These are phyloP conservation scores for Xylaria sp. DNA, from an alignment of 2,329 filamentous ascomycete genomes.

Conservation along the genomic window DNA sequence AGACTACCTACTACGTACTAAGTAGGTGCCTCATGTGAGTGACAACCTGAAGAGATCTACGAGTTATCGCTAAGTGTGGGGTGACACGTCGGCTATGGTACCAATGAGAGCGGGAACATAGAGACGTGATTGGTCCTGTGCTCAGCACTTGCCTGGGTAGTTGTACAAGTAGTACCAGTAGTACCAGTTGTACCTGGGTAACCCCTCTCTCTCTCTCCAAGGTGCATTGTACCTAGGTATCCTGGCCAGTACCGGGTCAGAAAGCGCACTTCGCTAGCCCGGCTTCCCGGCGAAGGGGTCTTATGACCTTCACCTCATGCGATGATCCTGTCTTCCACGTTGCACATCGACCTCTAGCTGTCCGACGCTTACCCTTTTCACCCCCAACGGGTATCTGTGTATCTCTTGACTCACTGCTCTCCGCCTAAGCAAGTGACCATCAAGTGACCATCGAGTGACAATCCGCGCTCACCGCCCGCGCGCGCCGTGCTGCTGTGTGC, in stretches of 20 bases:
- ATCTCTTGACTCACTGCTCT: conserved; percentile 26
- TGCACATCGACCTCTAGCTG: conserved; percentile 32
- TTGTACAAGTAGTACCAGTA: background rate
- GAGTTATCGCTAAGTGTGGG: conserved; percentile 2
- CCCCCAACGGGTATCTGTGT: conserved; percentile 17
- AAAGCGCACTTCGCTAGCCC: conserved; percentile 26
- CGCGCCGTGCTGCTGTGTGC: too few species aligned
- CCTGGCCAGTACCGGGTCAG: background rate
- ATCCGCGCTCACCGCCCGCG: conserved; percentile 33
- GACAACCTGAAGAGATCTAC: background rate
- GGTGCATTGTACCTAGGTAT: conserved; percentile 1
- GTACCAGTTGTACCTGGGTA: background rate
- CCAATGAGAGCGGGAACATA: background rate
- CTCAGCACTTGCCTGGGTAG: background rate
- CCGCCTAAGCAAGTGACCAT: background rate
- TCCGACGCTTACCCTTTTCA: conserved; percentile 22
- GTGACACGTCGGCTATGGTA: conserved; percentile 5
- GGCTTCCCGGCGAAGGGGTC: conserved; percentile 38
- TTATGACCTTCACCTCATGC: conserved; percentile 47
- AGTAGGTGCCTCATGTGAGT: background rate
- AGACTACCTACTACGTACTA: too few species aligned
- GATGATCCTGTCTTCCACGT: conserved; percentile 44
- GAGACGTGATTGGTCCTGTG: conserved; percentile 8
- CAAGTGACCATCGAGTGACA: background rate
- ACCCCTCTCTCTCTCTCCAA: background rate